Conservation (phyloP, 805 yeast genomes). For the Sugiyamaella valdiviana region DNA sequence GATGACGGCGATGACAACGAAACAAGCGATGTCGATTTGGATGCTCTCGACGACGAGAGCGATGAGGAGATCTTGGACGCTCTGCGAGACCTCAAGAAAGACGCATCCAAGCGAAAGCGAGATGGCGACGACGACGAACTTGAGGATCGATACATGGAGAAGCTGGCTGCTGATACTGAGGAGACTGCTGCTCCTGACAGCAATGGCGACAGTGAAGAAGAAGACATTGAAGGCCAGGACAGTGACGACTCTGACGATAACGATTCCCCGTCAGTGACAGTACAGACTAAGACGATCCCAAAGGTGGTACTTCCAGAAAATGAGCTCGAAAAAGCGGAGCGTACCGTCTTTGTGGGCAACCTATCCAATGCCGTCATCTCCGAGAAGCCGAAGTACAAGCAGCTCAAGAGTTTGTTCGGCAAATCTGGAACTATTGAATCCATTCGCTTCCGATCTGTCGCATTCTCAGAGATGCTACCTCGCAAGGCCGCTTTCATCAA, state of each 20-base stretch:
- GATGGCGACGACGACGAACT: constrained; percentile 5
- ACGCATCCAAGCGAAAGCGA: neutral
- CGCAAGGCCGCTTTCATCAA: constrained; percentile 85
- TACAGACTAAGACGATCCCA: neutral
- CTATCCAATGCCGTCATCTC: constrained; percentile 60
- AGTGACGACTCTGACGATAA: constrained; percentile 21
- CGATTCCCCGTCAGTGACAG: neutral
- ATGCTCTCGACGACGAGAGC: constrained; percentile 35
- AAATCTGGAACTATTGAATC: constrained; percentile 54
- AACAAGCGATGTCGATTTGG: constrained; percentile 18
- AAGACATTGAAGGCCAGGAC: constrained; percentile 20
- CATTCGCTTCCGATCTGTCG: constrained; percentile 85
- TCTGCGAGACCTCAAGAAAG: constrained; percentile 2
- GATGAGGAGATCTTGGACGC: constrained; percentile 30
- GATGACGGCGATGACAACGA: neutral
- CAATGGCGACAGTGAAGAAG: constrained; percentile 12
- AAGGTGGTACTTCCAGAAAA: constrained; percentile 47
- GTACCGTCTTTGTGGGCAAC: constrained; percentile 86
- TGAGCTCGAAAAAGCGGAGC: constrained; percentile 77
- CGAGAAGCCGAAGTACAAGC: constrained; percentile 52
- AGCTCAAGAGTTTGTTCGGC: constrained; percentile 57
- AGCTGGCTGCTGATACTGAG: constrained; percentile 2
- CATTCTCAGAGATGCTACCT: constrained; percentile 81
- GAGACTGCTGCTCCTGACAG: constrained; percentile 8
- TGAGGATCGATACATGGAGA: constrained; percentile 1